These are phyloP conservation scores for Punctularia strigosozonata DNA, from an alignment of 768 basidiomycete genomes.

Conservation along the genomic window DNA sequence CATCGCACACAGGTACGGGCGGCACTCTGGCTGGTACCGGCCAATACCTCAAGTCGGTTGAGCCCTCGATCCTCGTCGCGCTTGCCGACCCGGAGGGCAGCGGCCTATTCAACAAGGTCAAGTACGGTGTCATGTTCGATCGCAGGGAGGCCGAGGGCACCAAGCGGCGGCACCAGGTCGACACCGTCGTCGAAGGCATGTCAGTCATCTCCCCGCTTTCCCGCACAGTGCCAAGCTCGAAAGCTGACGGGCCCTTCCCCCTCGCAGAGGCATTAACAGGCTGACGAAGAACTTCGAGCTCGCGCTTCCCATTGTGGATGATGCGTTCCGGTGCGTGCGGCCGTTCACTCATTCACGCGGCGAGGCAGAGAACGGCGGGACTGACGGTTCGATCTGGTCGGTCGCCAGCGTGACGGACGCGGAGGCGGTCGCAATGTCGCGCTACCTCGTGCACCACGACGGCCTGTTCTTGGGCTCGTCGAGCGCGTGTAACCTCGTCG, in stretches of 20 bases:
- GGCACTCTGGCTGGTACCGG: conserved; percentile 89
- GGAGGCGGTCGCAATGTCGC: conserved; percentile 93
- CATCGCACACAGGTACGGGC: conserved; percentile 58
- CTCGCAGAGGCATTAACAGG: conserved; percentile 77
- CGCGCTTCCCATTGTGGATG: conserved; percentile 76
- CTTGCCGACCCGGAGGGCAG: conserved; percentile 91
- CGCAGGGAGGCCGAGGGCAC: conserved; percentile 88
- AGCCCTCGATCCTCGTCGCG: conserved; percentile 53
- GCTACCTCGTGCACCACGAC: conserved; percentile 82
- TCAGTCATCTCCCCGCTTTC: conserved; percentile 17
- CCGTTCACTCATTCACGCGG: neutral
- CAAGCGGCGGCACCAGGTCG: conserved; percentile 86
- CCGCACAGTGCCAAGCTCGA: neutral
- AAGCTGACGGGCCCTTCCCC: neutral
- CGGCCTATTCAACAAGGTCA: conserved; percentile 91
- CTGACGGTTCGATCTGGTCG: neutral
- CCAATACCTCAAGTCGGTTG: conserved; percentile 64
- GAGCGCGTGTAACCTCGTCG: conserved; percentile 92
- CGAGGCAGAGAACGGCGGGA: neutral
- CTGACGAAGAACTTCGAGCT: conserved; percentile 84
- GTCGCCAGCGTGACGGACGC: conserved; percentile 71
- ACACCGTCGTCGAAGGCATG: conserved; percentile 94
- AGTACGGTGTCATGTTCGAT: conserved; percentile 92
- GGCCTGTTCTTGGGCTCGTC: conserved; percentile 94
- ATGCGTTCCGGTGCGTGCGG: conserved; percentile 72